These are phyloP conservation scores for Trypanosomatidae sp. DNA, from an alignment of 208 protist genomes.

Conservation along the genomic window DNA sequence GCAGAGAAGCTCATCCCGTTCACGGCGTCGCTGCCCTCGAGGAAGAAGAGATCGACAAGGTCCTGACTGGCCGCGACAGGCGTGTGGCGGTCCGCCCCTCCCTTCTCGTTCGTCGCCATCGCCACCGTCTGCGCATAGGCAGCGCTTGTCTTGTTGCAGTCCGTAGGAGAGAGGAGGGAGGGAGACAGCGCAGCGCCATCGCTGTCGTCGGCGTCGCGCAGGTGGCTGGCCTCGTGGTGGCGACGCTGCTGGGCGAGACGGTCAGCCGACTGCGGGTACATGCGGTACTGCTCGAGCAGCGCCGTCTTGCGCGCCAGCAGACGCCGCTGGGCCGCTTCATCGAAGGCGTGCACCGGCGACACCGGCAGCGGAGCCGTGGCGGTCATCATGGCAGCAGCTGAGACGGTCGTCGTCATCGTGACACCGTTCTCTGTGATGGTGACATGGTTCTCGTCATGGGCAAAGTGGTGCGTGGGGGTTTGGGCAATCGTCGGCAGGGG, in stretches of 20 bases:
- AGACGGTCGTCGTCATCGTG: background rate
- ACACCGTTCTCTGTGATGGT: too few species aligned
- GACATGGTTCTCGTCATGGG: too few species aligned
- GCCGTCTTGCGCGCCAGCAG: constrained; percentile 13
- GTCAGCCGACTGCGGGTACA: constrained; percentile 15
- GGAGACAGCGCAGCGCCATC: background rate
- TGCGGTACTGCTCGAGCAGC: constrained; percentile 21
- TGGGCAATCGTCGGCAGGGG: constrained; percentile 23
- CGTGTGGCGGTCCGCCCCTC: background rate
- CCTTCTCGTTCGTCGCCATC: background rate
- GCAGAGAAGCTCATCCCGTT: constrained; percentile 35
- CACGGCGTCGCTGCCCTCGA: constrained; percentile 41
- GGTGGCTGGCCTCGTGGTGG: too few species aligned
- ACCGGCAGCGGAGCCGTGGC: constrained; percentile 8
- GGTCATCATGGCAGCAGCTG: background rate
- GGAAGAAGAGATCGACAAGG: constrained; percentile 44
- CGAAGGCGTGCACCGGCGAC: background rate
- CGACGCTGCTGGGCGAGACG: too few species aligned
- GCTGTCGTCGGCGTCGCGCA: background rate
- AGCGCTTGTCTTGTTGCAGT: constrained; percentile 19
- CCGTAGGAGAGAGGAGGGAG: background rate
- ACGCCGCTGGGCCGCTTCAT: constrained; percentile 5
- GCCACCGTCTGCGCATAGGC: constrained; percentile 3
- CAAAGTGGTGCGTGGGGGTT: too few species aligned
- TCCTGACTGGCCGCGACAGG: constrained; percentile 32